Evolutionary conservation across 2,329 filamentous ascomycete genomes (phyloP), one percentile per base, ranked within the genome.

Genomic region (Paradendryphiella salina): DNA sequence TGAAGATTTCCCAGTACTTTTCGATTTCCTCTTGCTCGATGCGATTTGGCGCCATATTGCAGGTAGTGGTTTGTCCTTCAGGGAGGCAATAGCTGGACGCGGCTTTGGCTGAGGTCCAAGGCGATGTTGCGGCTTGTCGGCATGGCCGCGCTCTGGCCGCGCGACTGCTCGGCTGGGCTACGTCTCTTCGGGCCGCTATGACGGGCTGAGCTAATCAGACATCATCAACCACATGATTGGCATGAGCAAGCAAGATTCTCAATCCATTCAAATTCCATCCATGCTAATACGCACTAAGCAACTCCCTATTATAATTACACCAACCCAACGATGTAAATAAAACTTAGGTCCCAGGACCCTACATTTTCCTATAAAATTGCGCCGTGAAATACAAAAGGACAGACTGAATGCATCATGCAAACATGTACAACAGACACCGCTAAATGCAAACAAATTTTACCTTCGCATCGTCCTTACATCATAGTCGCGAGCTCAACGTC

Each of bases 401-500:
- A 42, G 45, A 51, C 44, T 38, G 46, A 29, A 55, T 53, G 39
- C 46, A 39, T 54, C 54, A 43, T 56, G 40, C 42, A 53, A 44
- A 60, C 46, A 54, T 54, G 43, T 46, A 45, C 37, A 50, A 51
- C 35, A 53, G 50, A 57, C 56, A 61, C 50, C 51, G 39, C 42
- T 52, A 47, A 59, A 61, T 61, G 59, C 56, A 61, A 59, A 34
- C 52, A 60, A 50, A 29, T 48, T 35, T 28, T 32, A 14, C 11
- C 21, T 35, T 6, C 21, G n/a, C 18, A 3, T 17, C 10, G 20
- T 46, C 77, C 82, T 96, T n/a, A 57, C 43, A 33, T 33, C 92
- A 97, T 96, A 74, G 88, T 95, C 57, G 92, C 91, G 69, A 99
- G 78, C 79, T 97, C 92, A 48, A 84, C 83, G 76, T 99, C 94